These are phyloP conservation scores for Pelargonium nanum DNA, from an alignment of 345 rosid genomes.

Conservation along the genomic window DNA sequence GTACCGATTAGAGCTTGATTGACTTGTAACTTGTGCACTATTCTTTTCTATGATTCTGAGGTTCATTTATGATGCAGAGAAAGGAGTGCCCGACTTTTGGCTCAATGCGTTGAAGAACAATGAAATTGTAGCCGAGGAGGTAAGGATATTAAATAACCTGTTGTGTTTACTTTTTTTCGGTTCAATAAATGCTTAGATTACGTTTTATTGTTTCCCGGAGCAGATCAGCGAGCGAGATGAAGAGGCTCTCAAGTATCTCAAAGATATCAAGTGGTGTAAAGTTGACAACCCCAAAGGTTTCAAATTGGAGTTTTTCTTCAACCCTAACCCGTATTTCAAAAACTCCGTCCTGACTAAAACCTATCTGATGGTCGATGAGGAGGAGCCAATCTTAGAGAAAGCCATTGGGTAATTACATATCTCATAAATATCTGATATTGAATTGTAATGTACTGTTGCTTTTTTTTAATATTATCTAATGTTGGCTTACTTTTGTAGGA, in stretches of 20 bases:
- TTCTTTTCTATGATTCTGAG: no score
- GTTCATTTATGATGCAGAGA: no score
- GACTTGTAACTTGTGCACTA: no score
- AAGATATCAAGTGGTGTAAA: constrained; percentile 80
- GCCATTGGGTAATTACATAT: constrained; percentile 60
- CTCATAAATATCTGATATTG: no score
- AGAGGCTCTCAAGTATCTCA: constrained; percentile 75
- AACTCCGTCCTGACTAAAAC: constrained; percentile 76
- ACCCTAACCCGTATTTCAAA: constrained; percentile 77
- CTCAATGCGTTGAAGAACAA: constrained; percentile 85
- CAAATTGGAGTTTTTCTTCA: constrained; percentile 89
- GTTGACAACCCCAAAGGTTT: constrained; percentile 86
- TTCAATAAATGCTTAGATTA: neutral
- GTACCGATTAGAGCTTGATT: no score
- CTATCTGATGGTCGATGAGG: constrained; percentile 97
- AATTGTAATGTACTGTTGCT: neutral
- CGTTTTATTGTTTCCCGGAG: neutral
- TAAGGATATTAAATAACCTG: constrained; percentile 11
- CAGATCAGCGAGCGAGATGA: constrained; percentile 90
- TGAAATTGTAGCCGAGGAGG: constrained; percentile 85
- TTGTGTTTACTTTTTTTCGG: neutral
- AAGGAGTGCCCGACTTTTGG: constrained; percentile 98
- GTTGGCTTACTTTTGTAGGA: constrained; percentile 24
- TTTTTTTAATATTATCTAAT: neutral
- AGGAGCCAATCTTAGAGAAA: constrained; percentile 91